phyloP scores from a whole-genome alignment of 2,329 filamentous ascomycete genomes.

The Mycogone perniciosa region DNA sequence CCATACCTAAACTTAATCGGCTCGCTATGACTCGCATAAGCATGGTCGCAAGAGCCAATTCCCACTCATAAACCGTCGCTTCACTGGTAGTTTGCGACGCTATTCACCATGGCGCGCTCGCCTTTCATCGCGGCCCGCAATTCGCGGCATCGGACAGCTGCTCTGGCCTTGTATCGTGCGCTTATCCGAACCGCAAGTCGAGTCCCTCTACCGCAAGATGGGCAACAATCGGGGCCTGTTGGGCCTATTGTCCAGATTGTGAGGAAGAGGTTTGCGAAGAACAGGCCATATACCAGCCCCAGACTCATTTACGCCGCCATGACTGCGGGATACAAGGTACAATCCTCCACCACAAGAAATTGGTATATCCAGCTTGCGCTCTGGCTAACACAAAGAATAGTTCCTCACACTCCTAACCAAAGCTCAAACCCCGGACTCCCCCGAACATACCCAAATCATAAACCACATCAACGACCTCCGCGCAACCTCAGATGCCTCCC shows the following conservation, averaged over 20 bases:
- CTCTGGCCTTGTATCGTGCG: slow-evolving; percentile 65
- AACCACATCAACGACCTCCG: slow-evolving; percentile 32
- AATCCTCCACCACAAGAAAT: background rate
- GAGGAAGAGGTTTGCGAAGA: slow-evolving; percentile 55
- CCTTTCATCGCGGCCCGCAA: slow-evolving; percentile 42
- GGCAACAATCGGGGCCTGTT: slow-evolving; percentile 20
- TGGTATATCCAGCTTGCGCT: background rate
- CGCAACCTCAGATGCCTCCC: slow-evolving; percentile 18
- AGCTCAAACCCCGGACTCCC: slow-evolving; percentile 30
- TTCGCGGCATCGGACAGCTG: slow-evolving; percentile 49
- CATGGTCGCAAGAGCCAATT: background rate
- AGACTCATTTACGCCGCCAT: slow-evolving; percentile 57
- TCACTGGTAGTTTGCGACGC: background rate
- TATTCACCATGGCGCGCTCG: slow-evolving; percentile 22
- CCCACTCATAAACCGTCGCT: background rate
- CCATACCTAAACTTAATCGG: background rate
- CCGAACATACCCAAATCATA: slow-evolving; percentile 38
- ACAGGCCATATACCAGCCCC: slow-evolving; percentile 50
- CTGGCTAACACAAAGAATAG: slow-evolving; percentile 17
- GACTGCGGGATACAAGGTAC: slow-evolving; percentile 60
- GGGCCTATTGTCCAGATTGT: slow-evolving; percentile 52
- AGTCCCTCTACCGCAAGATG: slow-evolving; percentile 46
- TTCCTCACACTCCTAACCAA: slow-evolving; percentile 37
- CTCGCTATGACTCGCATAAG: background rate
- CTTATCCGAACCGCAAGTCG: slow-evolving; percentile 53